Base-by-base conservation (phyloP, 2,329 filamentous ascomycete species). In the Talaromyces sp. region DNA sequence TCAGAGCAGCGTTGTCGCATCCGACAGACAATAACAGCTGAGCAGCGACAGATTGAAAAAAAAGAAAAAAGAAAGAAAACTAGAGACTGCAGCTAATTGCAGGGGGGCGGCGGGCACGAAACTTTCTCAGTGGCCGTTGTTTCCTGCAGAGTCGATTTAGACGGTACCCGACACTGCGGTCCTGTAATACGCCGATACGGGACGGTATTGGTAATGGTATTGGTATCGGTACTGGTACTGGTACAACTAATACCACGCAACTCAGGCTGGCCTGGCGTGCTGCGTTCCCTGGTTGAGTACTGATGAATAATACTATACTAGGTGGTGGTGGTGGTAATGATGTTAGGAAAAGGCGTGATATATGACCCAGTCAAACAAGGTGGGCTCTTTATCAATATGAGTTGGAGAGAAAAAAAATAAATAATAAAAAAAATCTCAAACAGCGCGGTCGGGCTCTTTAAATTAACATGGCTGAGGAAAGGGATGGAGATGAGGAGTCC, bases 141-240 rank as follows among this genome's bases (percentile, higher is more conserved):
- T 28, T 27, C 50, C 50, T 53, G 50, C 50, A 53, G 50, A 53
- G 50, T 28, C 44, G 12, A 50, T 50, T 34, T 47, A 33, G 9
- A 23, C 56, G 28, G 18, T 58, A 59, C 61, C 61, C 61, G 61
- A 62, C 61, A 56, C 52, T 40, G 33, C 57, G 61, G 61, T 62
- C 61, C 42, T 40, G 56, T 58, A 52, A 51, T 58, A 58, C 56
- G 56, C 42, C 57, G 59, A 50, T 59, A 62, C 61, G 51, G 60
- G 51, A 51, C 16, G 5, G 36, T 40, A 40, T 40, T 3, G 16
- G 36, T 40, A 23, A 3, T 8, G 18, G 18, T 47, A 47, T 16
- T 47, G 44, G 10, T 47, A 23, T n/a, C 16, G 40, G 16, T 42
- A n/a, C n/a, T 44, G 16, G 40, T 44, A 44, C n/a, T 18, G n/a